Evolutionary conservation across 116 monocot genomes (phyloP).

Genomic region (Papilionanthe hybrid): DNA sequence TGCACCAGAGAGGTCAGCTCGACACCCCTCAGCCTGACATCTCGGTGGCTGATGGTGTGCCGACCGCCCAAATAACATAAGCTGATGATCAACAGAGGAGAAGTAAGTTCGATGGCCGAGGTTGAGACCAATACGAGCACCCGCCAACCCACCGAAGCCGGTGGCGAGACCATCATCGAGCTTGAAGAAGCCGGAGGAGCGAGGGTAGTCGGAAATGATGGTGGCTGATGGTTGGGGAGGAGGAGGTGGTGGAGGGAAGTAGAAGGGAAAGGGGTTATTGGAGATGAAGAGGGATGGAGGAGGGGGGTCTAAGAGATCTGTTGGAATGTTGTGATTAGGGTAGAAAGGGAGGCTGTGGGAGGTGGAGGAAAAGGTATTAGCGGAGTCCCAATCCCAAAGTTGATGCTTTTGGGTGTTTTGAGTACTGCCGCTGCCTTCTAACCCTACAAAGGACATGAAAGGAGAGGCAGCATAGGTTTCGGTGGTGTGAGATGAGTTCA

Average conservation of each 20-base stretch:
- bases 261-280: constrained; percentile 1
- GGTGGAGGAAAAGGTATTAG: neutral
- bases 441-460: constrained; percentile 1
- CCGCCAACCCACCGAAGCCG: neutral
- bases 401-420: neutral
- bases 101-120: constrained; percentile 34
- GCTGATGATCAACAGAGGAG: constrained; percentile 20
- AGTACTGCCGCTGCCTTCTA: too few species aligned
- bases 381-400: neutral
- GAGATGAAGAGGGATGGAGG: too few species aligned
- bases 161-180: neutral
- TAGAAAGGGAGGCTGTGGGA: neutral
- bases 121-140: constrained; percentile 26
- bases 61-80: neutral
- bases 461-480: neutral
- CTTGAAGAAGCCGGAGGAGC: neutral
- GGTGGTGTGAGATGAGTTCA: neutral
- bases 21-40: constrained; percentile 55
- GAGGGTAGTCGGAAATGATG: neutral
- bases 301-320: too few species aligned
- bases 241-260: neutral
- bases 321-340: neutral
- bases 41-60: constrained; percentile 9
- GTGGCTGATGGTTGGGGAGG: neutral
- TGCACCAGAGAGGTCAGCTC: constrained; percentile 39